Conservation (phyloP, 2,329 filamentous ascomycete genomes). For the Microcera coccophila region DNA sequence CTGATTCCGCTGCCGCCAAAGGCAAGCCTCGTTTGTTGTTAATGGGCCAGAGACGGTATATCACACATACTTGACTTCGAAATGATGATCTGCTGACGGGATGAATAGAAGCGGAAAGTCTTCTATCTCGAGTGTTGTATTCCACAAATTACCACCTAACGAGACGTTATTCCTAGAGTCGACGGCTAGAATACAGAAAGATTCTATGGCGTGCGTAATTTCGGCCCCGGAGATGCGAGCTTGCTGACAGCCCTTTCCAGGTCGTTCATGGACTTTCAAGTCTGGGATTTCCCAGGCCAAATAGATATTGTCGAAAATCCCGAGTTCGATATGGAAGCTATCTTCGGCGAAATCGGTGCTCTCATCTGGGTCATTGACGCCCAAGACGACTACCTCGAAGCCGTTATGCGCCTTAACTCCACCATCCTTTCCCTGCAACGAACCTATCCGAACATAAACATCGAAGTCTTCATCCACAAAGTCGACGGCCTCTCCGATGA, state of each 20-base stretch:
- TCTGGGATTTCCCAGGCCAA: constrained; percentile 96
- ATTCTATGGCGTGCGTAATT: constrained; percentile 78
- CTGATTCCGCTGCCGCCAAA: constrained; percentile 46
- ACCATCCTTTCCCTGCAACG: constrained; percentile 88
- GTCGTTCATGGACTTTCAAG: constrained; percentile 98
- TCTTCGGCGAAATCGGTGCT: constrained; percentile 91
- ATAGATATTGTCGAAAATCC: constrained; percentile 84
- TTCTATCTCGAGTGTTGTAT: constrained; percentile 98
- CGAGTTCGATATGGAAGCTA: constrained; percentile 84
- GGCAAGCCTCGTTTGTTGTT: constrained; percentile 81
- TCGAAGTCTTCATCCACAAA: constrained; percentile 99
- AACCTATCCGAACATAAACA: constrained; percentile 87
- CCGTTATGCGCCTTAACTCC: constrained; percentile 78
- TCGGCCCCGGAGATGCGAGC: neutral
- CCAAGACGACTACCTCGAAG: constrained; percentile 95
- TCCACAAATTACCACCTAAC: constrained; percentile 93
- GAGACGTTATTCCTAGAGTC: constrained; percentile 96
- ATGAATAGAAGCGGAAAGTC: constrained; percentile 84
- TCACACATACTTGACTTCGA: constrained; percentile 2
- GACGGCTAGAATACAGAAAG: constrained; percentile 89
- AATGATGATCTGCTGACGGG: neutral
- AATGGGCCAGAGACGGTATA: constrained; percentile 91
- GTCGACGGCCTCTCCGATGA: constrained; percentile 97
- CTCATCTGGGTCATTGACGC: constrained; percentile 98
- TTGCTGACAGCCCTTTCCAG: constrained; percentile 41